phyloP scores from a whole-genome alignment of 148 eudicot genomes.

The Vaccinium vitisidaea region DNA sequence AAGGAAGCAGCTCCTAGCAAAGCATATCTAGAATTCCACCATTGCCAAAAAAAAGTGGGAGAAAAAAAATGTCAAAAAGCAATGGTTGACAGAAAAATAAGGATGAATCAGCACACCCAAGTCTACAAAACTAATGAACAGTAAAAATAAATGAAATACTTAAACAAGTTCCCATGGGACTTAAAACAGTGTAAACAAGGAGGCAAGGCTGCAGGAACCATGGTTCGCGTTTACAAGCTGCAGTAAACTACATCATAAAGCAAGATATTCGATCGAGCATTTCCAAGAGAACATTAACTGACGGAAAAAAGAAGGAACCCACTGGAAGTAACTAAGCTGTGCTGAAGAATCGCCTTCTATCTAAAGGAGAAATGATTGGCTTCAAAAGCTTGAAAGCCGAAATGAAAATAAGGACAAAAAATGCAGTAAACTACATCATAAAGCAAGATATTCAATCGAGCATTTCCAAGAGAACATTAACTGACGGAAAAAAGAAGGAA shows the following conservation, averaged over 20 bases:
- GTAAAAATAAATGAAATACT: neutral
- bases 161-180: neutral
- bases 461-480: neutral
- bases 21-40: slow-evolving; percentile 60
- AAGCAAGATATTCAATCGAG: neutral
- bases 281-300: neutral
- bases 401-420: neutral
- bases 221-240: neutral
- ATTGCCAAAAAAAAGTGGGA: neutral
- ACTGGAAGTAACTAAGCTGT: neutral
- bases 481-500: neutral
- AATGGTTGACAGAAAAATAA: neutral
- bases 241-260: neutral
- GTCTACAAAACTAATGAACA: neutral
- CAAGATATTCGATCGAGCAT: neutral
- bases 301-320: neutral
- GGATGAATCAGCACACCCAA: neutral
- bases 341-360: slow-evolving; percentile 1
- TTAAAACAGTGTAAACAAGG: neutral
- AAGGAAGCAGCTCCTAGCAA: slow-evolving; percentile 97
- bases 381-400: neutral
- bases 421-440: neutral
- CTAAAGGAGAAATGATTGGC: neutral
- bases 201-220: neutral
- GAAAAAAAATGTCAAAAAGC: neutral